Base-by-base conservation (phyloP, 78 protist genomes). In the Emiliania huxleyi region DNA sequence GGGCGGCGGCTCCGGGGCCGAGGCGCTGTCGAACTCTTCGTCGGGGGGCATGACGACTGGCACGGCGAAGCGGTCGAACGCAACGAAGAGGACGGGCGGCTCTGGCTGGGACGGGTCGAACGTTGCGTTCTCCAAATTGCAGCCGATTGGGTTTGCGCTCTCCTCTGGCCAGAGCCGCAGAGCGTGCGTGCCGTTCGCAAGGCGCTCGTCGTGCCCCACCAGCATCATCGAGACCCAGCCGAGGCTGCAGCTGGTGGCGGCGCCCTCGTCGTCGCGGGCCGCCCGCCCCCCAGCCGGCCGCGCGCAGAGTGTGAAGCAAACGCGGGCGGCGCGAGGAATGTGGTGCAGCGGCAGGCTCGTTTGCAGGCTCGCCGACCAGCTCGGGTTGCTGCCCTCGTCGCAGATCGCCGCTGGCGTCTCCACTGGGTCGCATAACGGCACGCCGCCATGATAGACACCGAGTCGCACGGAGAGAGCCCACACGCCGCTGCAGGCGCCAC, bases 321-420 rank as follows among this genome's bases (percentile, higher is more conserved):
- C n/a, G 19, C 95, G 92, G 49, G 93, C 71, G 25, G 44, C 88
- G 15, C 85, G 89, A 15, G 95, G 95, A 2, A 90, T 8, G 56
- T 79, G 35, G 42, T 18, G 3, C 2, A 69, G 18, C 29, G 79
- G 42, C 21, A 69, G 79, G 15, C 3, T 19, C 19, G 40, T 33
- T 0, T 15, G 42, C 42, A n/a, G n/a, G n/a, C n/a, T n/a, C n/a
- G n/a, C n/a, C n/a, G n/a, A n/a, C n/a, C n/a, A n/a, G n/a, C n/a
- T n/a, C n/a, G n/a, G n/a, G n/a, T n/a, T n/a, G n/a, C n/a, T n/a
- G n/a, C n/a, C n/a, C n/a, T n/a, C n/a, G n/a, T n/a, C n/a, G n/a
- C n/a, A n/a, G n/a, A n/a, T n/a, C n/a, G n/a, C n/a, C n/a, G n/a
- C n/a, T n/a, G n/a, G n/a, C n/a, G n/a, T n/a, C n/a, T n/a, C n/a